These are phyloP conservation scores for Thielaviopsis punctulata DNA, from an alignment of 2,329 filamentous ascomycete species.

Conservation along the genomic window DNA sequence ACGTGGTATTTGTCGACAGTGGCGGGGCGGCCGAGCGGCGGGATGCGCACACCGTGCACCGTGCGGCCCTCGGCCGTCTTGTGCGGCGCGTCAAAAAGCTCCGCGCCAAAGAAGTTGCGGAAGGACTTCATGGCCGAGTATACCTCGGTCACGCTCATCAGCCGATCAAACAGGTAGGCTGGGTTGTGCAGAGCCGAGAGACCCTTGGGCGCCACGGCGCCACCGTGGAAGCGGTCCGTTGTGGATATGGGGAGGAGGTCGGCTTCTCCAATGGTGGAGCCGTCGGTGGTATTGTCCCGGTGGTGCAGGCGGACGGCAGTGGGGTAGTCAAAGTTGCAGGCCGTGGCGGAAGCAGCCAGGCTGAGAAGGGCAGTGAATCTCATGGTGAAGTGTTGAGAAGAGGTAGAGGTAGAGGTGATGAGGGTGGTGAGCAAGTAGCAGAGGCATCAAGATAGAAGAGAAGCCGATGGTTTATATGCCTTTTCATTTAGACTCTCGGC, in stretches of 20 bases:
- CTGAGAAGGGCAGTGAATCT: neutral
- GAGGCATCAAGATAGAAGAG: neutral
- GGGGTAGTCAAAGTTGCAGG: neutral
- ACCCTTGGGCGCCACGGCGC: slow-evolving; percentile 16
- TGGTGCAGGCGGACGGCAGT: neutral
- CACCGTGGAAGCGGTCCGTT: neutral
- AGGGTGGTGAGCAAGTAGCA: neutral
- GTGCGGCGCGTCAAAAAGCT: slow-evolving; percentile 25
- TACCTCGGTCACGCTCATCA: slow-evolving; percentile 30
- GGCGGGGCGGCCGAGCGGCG: slow-evolving; percentile 18
- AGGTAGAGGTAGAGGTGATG: neutral
- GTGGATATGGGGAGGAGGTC: neutral
- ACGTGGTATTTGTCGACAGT: slow-evolving; percentile 29
- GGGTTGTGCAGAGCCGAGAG: slow-evolving; percentile 19
- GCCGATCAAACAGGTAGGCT: slow-evolving; percentile 20
- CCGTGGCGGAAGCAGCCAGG: neutral
- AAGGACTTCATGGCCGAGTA: slow-evolving; percentile 27
- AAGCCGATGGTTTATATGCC: neutral
- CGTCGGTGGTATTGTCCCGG: neutral
- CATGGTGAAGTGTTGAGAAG: neutral
- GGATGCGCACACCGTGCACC: slow-evolving; percentile 24
- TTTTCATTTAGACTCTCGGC: neutral
- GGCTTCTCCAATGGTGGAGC: neutral
- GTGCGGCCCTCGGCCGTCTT: slow-evolving; percentile 26
- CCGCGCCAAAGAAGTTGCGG: slow-evolving; percentile 22